phyloP scores from a whole-genome alignment of 2,329 filamentous ascomycete species.

The Venturia carpophila region DNA sequence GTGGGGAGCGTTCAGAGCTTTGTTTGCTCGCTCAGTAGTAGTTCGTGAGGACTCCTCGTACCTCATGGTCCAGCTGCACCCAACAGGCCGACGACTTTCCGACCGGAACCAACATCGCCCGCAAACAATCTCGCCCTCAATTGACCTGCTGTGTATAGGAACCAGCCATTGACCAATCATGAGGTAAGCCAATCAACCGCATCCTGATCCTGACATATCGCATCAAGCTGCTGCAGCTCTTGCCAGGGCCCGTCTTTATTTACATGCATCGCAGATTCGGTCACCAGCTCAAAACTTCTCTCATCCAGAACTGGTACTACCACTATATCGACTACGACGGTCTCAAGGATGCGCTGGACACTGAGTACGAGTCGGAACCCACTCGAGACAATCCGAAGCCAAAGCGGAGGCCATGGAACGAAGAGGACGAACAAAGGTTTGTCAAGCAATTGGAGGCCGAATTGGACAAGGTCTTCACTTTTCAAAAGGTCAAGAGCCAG shows the following conservation, averaged over 20 bases:
- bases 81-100: not conserved
- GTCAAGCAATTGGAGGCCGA: constrained; percentile 80
- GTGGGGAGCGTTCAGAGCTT: not conserved
- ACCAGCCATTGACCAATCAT: constrained; percentile 7
- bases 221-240: constrained; percentile 3
- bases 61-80: no score
- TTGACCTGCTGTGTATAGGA: not conserved
- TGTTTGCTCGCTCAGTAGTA: no score
- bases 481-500: constrained; percentile 94
- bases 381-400: constrained; percentile 33
- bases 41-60: no score
- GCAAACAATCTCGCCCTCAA: not conserved
- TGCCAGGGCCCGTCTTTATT: constrained; percentile 1
- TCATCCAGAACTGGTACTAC: constrained; percentile 96
- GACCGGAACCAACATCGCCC: not conserved
- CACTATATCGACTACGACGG: constrained; percentile 98
- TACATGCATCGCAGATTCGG: constrained; percentile 58
- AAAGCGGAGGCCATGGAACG: constrained; percentile 64
- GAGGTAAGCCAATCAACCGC: not conserved
- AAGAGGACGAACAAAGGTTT: constrained; percentile 86
- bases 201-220: not conserved
- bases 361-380: constrained; percentile 50
- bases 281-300: constrained; percentile 88
- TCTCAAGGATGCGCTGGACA: constrained; percentile 79
- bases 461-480: constrained; percentile 94